These are phyloP conservation scores for Heterococcus sp. DNA, from an alignment of 108 stramenopile genomes.

Conservation along the genomic window DNA sequence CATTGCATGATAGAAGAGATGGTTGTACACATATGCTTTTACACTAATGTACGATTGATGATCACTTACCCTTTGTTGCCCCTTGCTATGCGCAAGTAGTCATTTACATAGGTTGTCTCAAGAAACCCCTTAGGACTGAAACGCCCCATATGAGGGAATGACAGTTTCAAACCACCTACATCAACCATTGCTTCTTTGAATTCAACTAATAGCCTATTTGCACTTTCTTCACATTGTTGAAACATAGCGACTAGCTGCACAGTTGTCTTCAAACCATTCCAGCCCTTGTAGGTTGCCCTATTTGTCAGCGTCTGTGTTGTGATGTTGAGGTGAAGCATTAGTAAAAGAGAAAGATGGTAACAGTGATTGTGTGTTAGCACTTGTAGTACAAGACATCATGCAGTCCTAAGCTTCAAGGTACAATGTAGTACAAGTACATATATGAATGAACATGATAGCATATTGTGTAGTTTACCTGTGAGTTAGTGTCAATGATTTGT, in stretches of 20 bases:
- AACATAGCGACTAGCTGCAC: slow-evolving; percentile 32
- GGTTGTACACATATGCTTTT: too few relatives aligned
- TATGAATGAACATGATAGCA: too few relatives aligned
- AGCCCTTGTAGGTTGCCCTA: slow-evolving; percentile 26
- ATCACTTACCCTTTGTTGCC: slow-evolving; percentile 35
- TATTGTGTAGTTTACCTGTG: background rate
- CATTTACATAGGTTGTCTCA: slow-evolving; percentile 41
- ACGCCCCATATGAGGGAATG: slow-evolving; percentile 30
- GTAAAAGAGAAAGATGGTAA: too few relatives aligned
- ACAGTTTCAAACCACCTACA: slow-evolving; percentile 36
- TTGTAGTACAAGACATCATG: too few relatives aligned
- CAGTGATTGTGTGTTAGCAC: too few relatives aligned
- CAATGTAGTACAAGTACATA: too few relatives aligned
- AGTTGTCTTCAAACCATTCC: slow-evolving; percentile 23
- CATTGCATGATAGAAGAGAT: too few relatives aligned
- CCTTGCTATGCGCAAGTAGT: slow-evolving; percentile 27
- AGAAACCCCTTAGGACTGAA: slow-evolving; percentile 33
- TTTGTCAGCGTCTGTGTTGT: slow-evolving; percentile 19
- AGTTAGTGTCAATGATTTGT: slow-evolving; percentile 45
- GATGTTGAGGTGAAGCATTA: too few relatives aligned
- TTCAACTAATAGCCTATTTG: slow-evolving; percentile 12
- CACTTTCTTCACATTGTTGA: slow-evolving; percentile 5
- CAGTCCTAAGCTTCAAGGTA: too few relatives aligned
- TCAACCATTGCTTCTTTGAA: slow-evolving; percentile 19
- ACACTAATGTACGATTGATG: too few relatives aligned